Percentiles rank a stretch among this genome's conserved stretches.
Conservation (phyloP, 2,329 filamentous ascomycete species). For the Trichoderma koningii region DNA sequence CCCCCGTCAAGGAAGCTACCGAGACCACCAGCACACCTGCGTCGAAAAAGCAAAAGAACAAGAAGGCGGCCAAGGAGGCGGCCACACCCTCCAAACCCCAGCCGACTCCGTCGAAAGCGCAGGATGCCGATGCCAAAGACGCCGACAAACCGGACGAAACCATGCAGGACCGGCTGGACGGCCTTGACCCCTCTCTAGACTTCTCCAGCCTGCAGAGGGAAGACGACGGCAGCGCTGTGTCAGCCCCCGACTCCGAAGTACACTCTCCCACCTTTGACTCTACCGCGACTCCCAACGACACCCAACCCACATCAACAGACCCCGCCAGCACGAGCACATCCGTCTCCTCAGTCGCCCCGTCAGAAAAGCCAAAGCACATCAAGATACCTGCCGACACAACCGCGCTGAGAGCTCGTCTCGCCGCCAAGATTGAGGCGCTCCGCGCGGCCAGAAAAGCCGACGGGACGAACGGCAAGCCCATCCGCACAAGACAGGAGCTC, state of each 20-base stretch:
- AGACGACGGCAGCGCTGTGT: conserved; percentile 49
- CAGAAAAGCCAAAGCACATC: conserved; percentile 65
- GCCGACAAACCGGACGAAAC: neutral
- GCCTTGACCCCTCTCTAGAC: conserved; percentile 33
- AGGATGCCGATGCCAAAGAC: conserved; percentile 17
- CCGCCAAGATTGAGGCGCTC: conserved; percentile 80
- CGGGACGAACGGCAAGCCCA: conserved; percentile 72
- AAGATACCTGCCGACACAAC: conserved; percentile 71
- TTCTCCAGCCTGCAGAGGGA: conserved; percentile 40
- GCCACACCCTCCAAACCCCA: conserved; percentile 30
- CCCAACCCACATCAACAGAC: conserved; percentile 46
- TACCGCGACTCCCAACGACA: conserved; percentile 45
- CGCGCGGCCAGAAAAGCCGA: conserved; percentile 86
- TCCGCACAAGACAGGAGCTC: conserved; percentile 85
- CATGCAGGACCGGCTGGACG: conserved; percentile 4
- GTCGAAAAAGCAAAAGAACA: conserved; percentile 36
- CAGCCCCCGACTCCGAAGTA: conserved; percentile 55
- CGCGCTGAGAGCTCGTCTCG: conserved; percentile 74
- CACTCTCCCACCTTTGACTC: conserved; percentile 60
- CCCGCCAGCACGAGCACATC: conserved; percentile 65
- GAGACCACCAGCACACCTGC: conserved; percentile 31
- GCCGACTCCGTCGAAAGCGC: conserved; percentile 27
- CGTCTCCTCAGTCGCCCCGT: conserved; percentile 64
- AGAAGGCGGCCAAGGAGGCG: conserved; percentile 30
- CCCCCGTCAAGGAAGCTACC: conserved; percentile 22